Evolutionary conservation across 139 green algal genomes (phyloP), one percentile per base, ranked within the genome.

Genomic region (Astrephomene gubernaculifera): DNA sequence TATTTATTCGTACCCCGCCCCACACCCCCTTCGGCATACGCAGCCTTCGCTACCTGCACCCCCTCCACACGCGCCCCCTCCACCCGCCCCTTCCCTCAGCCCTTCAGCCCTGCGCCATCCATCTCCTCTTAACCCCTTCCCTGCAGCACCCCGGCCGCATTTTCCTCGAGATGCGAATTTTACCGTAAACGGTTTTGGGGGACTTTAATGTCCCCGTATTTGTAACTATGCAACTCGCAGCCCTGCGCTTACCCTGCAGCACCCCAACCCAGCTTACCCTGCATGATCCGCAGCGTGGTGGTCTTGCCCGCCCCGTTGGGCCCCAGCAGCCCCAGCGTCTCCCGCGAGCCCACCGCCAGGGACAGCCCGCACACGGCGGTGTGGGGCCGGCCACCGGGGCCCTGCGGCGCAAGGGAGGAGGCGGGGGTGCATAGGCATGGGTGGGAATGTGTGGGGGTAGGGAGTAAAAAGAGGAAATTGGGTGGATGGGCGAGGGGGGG

Each of bases 261-360:
- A 33, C 68, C 25, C 38, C n/a, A n/a, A 1, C 36, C 5, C 2
- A 0, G 8, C 80, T 14, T 33, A 85, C 80, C 86, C 43, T 90
- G 81, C 87, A 91, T 91, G 27, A 89, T 85, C 17, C 87, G 63
- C 29, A 91, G 83, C 24, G 90, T 94, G 2, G 94, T 97, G 4
- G 94, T 96, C 91, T 97, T 97, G 67, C 95, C 95, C 7, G 93
- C 93, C 2, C 94, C 95, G 70, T 97, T 97, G 78, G 95, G 95
- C 19, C n/a, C 94, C 80, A 97, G 89, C 74, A 97, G 79, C 72
- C 94, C 95, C 83, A 97, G 95, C 31, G 94, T 73, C 83, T 94
- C 78, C 19, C 87, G 71, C 22, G 87, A 41, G 44, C 92, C 84
- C 31, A 98, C 95, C 21, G 74, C 71, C 64, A 97, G 91, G 87